Conservation (phyloP, 306 rosid species). For the Oxytropis ochrocephala region DNA sequence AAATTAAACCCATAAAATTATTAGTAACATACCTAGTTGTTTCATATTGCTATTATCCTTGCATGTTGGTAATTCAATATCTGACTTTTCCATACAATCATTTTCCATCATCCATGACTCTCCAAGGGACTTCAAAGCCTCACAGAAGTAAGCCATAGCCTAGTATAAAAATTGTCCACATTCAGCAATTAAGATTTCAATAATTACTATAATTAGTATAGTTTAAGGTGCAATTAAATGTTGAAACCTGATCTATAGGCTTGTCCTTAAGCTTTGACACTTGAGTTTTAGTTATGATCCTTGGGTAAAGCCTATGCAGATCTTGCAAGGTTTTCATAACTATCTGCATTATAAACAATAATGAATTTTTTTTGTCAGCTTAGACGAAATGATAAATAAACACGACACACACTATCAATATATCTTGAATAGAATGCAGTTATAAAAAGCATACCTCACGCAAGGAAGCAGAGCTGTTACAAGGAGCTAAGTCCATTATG, state of each 20-base stretch:
- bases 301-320: constrained; percentile 54
- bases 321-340: constrained; percentile 49
- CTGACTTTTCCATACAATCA: constrained; percentile 19
- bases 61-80: constrained; percentile 29
- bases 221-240: not conserved
- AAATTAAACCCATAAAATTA: not conserved
- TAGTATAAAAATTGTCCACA: constrained; percentile 5
- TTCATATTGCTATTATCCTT: constrained; percentile 33
- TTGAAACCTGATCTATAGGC: constrained; percentile 40
- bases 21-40: constrained; percentile 40
- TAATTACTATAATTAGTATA: not conserved
- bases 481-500: constrained; percentile 53
- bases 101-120: constrained; percentile 52
- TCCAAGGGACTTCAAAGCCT: constrained; percentile 53
- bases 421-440: too few relatives aligned
- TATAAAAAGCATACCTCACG: constrained; percentile 30
- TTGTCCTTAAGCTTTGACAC: constrained; percentile 36
- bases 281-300: constrained; percentile 25
- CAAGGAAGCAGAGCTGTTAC: constrained; percentile 38
- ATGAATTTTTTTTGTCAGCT: too few relatives aligned
- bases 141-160: constrained; percentile 47
- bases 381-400: too few relatives aligned
- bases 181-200: not conserved
- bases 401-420: too few relatives aligned
- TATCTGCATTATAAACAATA: constrained; percentile 40